Percentiles rank a stretch among this genome's conserved stretches.
These are phyloP conservation scores for Fusarium clavum DNA, from an alignment of 2,329 filamentous ascomycete genomes.

Conservation along the genomic window DNA sequence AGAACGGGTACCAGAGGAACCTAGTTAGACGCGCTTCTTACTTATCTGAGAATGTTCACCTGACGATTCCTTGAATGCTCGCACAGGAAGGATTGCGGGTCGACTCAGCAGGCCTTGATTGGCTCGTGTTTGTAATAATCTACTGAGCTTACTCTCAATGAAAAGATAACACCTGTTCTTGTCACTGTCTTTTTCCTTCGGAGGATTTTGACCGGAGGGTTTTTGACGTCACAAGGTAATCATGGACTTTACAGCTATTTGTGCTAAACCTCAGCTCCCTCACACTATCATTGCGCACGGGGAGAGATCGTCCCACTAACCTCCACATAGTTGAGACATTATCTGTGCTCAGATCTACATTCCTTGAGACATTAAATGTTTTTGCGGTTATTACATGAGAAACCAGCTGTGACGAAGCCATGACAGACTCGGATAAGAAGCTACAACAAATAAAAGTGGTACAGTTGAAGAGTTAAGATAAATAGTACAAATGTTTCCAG, in stretches of 20 bases:
- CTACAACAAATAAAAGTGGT: not conserved
- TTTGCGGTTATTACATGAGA: rapidly evolving
- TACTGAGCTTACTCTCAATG: not conserved
- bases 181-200: not conserved
- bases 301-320: not conserved
- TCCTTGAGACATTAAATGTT: not conserved
- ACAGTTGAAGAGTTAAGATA: rapidly evolving
- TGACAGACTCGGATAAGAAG: rapidly evolving
- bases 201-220: not conserved
- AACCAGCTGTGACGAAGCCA: not conserved
- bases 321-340: not conserved
- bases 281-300: not conserved
- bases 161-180: not conserved
- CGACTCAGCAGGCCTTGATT: not conserved
- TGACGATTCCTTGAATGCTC: not conserved
- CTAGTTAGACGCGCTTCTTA: not conserved
- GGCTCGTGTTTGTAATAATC: not conserved
- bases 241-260: not conserved
- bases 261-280: not conserved
- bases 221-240: not conserved
- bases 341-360: not conserved
- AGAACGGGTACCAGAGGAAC: not conserved
- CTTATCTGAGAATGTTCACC: not conserved
- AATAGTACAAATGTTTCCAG: not conserved
- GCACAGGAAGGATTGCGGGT: not conserved